Evolutionary conservation across 2,329 filamentous ascomycete genomes (phyloP), one percentile per base, ranked within the genome.

Genomic region (Calonectria pseudoturangicola): DNA sequence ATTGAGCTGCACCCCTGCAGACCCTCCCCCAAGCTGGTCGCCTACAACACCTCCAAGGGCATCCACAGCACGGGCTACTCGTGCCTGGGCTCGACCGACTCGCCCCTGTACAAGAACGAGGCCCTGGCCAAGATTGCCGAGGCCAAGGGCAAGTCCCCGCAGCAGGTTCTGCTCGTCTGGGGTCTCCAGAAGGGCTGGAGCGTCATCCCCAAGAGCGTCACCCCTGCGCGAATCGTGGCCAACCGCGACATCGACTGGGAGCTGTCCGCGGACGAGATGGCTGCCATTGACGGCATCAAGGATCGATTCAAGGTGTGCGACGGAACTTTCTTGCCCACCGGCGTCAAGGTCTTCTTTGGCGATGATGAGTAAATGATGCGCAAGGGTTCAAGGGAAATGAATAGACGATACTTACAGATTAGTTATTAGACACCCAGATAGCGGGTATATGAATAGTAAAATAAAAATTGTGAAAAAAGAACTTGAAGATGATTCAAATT

Each of bases 181-280:
- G 95, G 94, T 75, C 86, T 97, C 68, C 91, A 94, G 83, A 92
- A 95, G 82, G 94, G 93, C 72, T 95, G 93, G 88, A 93, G 91
- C 76, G 94, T 98, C 66, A 95, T 98, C 79, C 95, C 95, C 80
- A 98, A 98, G 89, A 93, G 91, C 66, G 93, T 96, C 71, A 95
- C 91, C 76, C 89, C 92, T 77, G 88, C 87, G 66, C 90, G 95
- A 50, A 95, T 98, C 80, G 88, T 93, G 84, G 90, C 87, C 74
- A 97, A 98, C 88, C 94, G 92, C 78, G 90, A 93, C 48, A 82
- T 94, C 66, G 91, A 95, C 66, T 96, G 92, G 91, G 87, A 90
- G 72, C 85, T 97, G 84, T 92, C 90, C 4, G 89, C 89, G 4
- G 94, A 94, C 58, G 95, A 98, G 86, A 83, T 96, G 64, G 88